phyloP scores from a whole-genome alignment of 495 filamentous ascomycete species.

The Pyrenopolyporus hunteri region DNA sequence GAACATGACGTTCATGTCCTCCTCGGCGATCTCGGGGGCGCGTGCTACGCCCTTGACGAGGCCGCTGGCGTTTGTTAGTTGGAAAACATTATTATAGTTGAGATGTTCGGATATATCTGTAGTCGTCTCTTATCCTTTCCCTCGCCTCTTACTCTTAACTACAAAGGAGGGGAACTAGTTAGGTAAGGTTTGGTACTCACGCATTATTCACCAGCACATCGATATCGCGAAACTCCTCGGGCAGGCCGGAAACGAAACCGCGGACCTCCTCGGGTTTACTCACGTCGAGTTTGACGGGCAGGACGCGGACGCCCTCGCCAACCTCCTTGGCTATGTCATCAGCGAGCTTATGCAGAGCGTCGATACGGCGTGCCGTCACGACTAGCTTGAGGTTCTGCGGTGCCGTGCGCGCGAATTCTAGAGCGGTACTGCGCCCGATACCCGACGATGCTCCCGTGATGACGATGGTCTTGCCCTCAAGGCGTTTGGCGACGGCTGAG shows the following conservation, averaged over 20 bases:
- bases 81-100: not conserved
- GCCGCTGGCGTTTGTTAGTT: constrained; percentile 58
- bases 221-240: constrained; percentile 83
- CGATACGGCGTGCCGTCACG: constrained; percentile 82
- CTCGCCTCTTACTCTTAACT: not conserved
- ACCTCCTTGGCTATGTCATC: constrained; percentile 79
- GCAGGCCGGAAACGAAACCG: constrained; percentile 73
- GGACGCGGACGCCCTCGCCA: constrained; percentile 79
- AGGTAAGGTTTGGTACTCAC: no score
- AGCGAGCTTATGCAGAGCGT: constrained; percentile 76
- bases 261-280: constrained; percentile 78
- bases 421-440: constrained; percentile 83
- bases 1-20: constrained; percentile 89
- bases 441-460: constrained; percentile 94
- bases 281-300: constrained; percentile 85
- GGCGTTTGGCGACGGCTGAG: constrained; percentile 77
- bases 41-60: constrained; percentile 87
- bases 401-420: constrained; percentile 89
- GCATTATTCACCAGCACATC: constrained; percentile 97
- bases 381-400: constrained; percentile 81
- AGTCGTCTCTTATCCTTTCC: not conserved
- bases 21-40: constrained; percentile 80
- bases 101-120: not conserved
- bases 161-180: not conserved
- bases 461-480: constrained; percentile 91